Evolutionary conservation across 768 basidiomycete genomes (phyloP).

Genomic region (Termitomyces bulborhizus): DNA sequence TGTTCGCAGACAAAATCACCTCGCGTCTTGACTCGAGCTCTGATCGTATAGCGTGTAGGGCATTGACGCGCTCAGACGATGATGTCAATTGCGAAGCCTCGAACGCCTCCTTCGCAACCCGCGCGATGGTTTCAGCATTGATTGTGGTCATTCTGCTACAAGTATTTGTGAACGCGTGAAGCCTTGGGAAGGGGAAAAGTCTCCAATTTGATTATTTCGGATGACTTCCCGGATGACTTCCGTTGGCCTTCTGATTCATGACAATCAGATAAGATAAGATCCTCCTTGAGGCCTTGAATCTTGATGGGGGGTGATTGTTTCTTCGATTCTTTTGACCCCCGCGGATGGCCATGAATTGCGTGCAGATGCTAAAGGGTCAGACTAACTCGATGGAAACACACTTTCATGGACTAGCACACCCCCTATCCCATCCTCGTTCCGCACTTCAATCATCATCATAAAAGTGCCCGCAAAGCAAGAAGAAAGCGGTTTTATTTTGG

Average conservation of each 20-base stretch:
- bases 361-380: too few relatives aligned
- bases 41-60: slow-evolving; percentile 62
- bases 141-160: slow-evolving; percentile 7
- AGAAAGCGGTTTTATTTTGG: slow-evolving; percentile 18
- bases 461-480: slow-evolving; percentile 6
- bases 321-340: too few relatives aligned
- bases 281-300: too few relatives aligned
- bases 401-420: too few relatives aligned
- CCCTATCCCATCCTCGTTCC: too few relatives aligned
- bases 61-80: slow-evolving; percentile 58
- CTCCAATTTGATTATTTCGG: not conserved
- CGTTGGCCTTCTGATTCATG: slow-evolving; percentile 4
- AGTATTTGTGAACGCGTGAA: not conserved
- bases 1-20: slow-evolving; percentile 76
- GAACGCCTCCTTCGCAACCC: slow-evolving; percentile 76
- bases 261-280: slow-evolving; percentile 7
- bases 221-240: slow-evolving; percentile 6
- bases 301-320: too few relatives aligned
- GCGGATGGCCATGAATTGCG: too few relatives aligned
- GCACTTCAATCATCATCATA: too few relatives aligned
- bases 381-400: too few relatives aligned
- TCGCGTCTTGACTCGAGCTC: slow-evolving; percentile 60
- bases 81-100: slow-evolving; percentile 80
- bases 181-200: not conserved
- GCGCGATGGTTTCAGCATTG: slow-evolving; percentile 59